Conservation (phyloP, 1,139 yeast species). For the Kodamaea sp. region DNA sequence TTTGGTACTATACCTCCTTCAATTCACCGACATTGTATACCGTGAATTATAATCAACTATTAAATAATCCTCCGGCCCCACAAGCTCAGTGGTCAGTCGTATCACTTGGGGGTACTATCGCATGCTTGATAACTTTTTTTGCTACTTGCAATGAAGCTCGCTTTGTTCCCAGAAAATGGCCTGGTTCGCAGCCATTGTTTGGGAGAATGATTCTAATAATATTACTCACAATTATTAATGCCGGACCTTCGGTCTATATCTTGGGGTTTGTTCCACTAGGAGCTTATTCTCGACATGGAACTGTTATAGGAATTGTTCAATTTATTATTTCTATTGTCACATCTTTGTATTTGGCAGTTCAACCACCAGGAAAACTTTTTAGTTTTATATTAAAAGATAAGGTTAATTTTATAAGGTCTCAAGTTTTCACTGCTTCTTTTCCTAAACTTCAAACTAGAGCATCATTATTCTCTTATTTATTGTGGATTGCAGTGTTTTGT, state of each 20-base stretch:
- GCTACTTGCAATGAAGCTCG: slow-evolving; percentile 61
- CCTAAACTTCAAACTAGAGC: slow-evolving; percentile 52
- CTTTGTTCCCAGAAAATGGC: slow-evolving; percentile 69
- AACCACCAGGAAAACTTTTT: slow-evolving; percentile 51
- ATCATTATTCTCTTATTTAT: slow-evolving; percentile 50
- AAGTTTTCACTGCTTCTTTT: slow-evolving; percentile 49
- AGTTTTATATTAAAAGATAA: slow-evolving; percentile 15
- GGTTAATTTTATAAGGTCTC: slow-evolving; percentile 8
- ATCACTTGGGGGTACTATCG: slow-evolving; percentile 69
- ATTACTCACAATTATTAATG: slow-evolving; percentile 43
- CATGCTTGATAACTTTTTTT: slow-evolving; percentile 59
- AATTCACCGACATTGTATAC: slow-evolving; percentile 80
- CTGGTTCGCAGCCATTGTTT: slow-evolving; percentile 54
- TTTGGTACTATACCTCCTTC: slow-evolving; percentile 79
- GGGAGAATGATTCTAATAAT: slow-evolving; percentile 43
- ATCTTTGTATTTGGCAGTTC: slow-evolving; percentile 54
- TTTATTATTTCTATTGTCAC: slow-evolving; percentile 58
- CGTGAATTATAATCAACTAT: slow-evolving; percentile 48
- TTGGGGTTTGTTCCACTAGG: slow-evolving; percentile 52
- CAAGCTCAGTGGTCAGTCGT: slow-evolving; percentile 62
- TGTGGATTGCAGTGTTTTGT: slow-evolving; percentile 67
- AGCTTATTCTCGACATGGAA: slow-evolving; percentile 47
- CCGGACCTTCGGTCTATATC: slow-evolving; percentile 62
- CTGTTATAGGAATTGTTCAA: slow-evolving; percentile 53
- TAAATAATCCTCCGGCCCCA: slow-evolving; percentile 61